Base-by-base conservation (phyloP, 768 basidiomycete genomes). In the Amylocystis lapponica region DNA sequence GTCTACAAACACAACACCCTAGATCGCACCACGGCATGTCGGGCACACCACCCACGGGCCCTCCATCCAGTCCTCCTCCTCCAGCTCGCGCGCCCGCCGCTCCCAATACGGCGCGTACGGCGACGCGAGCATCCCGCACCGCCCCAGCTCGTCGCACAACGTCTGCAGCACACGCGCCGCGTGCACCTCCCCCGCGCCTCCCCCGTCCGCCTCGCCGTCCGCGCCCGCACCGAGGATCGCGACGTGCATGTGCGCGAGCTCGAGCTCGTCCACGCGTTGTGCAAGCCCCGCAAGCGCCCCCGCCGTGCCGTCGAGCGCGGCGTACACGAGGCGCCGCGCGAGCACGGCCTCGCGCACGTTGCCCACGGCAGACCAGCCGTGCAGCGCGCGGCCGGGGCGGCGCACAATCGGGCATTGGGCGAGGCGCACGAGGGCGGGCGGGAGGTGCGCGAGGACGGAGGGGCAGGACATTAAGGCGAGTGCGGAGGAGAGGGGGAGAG, bases 321-420 rank as follows among this genome's bases (percentile, higher is more conserved):
- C 47, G 39, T 54, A 51, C 12, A 54, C 43, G 38, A 49, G 26
- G 13, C 49, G 44, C 17, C 53, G 53, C 1, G 53, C 53, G 37
- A 51, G 45, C 33, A 42, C 47, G 27, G 51, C 53, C 41, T 54
- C 53, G 10, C 39, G 20, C 39, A 51, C 53, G 36, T 54, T 54
- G 14, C 53, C 53, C 29, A 47, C 40, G 5, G 53, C 47, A 19
- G 17, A 22, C 42, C 47, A 51, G 13, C 47, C 47, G 17, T 20
- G 13, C 1, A 27, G 21, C 3, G 38, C 42, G 4, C 36, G 36
- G 5, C 41, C 44, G 1, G 47, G 13, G 17, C 37, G 41, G 39
- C 53, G 53, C 5, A 51, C 45, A 23, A 54, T 54, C 17, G 53
- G 53, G 8, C n/a, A 37, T 27, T 54, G 53, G 6, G 53, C 53